These are phyloP conservation scores for Fusarium sp. DNA, from an alignment of 2,329 filamentous ascomycete species.

Conservation along the genomic window DNA sequence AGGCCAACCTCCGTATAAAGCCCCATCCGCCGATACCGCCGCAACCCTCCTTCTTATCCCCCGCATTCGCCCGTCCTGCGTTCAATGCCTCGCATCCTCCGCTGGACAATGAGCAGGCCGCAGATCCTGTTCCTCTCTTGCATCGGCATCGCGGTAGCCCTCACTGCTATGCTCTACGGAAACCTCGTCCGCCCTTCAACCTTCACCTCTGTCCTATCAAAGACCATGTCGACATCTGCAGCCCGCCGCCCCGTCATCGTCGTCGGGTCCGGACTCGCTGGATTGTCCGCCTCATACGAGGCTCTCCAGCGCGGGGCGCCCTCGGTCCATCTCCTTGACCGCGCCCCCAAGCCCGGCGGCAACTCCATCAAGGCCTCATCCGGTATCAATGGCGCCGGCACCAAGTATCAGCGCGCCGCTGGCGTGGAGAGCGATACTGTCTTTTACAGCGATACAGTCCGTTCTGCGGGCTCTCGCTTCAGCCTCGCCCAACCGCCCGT, in stretches of 20 bases:
- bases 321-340: slow-evolving; percentile 72
- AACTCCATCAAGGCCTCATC: slow-evolving; percentile 79
- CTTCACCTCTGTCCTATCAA: slow-evolving; percentile 45
- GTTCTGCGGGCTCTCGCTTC: slow-evolving; percentile 67
- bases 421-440: slow-evolving; percentile 55
- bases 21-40: slow-evolving; percentile 42
- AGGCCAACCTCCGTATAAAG: slow-evolving; percentile 32
- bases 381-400: slow-evolving; percentile 75
- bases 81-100: slow-evolving; percentile 50
- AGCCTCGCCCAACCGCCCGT: slow-evolving; percentile 37
- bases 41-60: slow-evolving; percentile 5
- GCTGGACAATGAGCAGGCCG: slow-evolving; percentile 49
- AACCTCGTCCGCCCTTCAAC: slow-evolving; percentile 40
- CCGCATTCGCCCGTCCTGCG: slow-evolving; percentile 11
- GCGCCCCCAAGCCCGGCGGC: slow-evolving; percentile 72
- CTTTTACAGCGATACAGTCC: slow-evolving; percentile 71
- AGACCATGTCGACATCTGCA: slow-evolving; percentile 44
- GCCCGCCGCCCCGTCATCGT: slow-evolving; percentile 64
- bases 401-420: slow-evolving; percentile 66
- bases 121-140: slow-evolving; percentile 48
- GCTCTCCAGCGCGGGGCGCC: slow-evolving; percentile 66
- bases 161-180: slow-evolving; percentile 51
- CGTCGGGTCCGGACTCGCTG: slow-evolving; percentile 77
- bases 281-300: slow-evolving; percentile 71
- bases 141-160: slow-evolving; percentile 47